A percentile compares a stretch with the other conserved stretches of the same genome.
phyloP scores from a whole-genome alignment of 2,329 filamentous ascomycete genomes.

The Phoma sp. region DNA sequence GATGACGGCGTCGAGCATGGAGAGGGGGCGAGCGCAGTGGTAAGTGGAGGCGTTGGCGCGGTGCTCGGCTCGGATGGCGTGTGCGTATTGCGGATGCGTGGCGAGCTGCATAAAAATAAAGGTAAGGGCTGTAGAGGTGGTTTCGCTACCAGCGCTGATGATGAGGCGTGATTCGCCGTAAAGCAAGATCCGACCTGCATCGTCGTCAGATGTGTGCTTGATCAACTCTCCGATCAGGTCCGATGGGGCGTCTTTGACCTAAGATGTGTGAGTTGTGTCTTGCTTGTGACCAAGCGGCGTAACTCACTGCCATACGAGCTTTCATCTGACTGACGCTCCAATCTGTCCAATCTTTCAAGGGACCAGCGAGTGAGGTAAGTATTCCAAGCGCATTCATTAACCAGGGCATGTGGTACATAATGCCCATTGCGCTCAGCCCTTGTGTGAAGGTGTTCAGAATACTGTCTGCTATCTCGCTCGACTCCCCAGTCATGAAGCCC shows the following conservation, averaged over 20 bases:
- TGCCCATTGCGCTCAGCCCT: constrained; percentile 26
- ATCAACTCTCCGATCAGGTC: constrained; percentile 37
- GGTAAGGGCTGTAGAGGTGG: constrained; percentile 59
- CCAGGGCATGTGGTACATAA: constrained; percentile 38
- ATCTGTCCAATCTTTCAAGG: constrained; percentile 35
- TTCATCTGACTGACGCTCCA: constrained; percentile 33
- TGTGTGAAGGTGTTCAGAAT: constrained; percentile 44
- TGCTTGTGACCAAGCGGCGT: background rate
- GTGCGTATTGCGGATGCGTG: constrained; percentile 24
- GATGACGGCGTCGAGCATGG: constrained; percentile 33
- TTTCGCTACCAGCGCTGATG: constrained; percentile 50
- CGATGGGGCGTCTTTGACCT: constrained; percentile 25
- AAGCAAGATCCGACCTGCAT: constrained; percentile 28
- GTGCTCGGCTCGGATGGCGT: constrained; percentile 30
- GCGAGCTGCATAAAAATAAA: constrained; percentile 54
- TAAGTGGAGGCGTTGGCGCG: constrained; percentile 12
- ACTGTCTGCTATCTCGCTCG: constrained; percentile 26
- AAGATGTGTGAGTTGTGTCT: background rate
- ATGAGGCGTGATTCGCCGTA: constrained; percentile 41
- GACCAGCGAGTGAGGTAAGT: constrained; percentile 29
- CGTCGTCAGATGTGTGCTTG: constrained; percentile 19
- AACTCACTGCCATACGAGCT: constrained; percentile 29
- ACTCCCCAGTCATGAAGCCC: constrained; percentile 47
- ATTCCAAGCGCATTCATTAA: constrained; percentile 32
- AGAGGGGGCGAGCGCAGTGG: constrained; percentile 18